Conservation (phyloP, 1,139 yeast genomes). For the Magnusiomyces suaveolens region DNA sequence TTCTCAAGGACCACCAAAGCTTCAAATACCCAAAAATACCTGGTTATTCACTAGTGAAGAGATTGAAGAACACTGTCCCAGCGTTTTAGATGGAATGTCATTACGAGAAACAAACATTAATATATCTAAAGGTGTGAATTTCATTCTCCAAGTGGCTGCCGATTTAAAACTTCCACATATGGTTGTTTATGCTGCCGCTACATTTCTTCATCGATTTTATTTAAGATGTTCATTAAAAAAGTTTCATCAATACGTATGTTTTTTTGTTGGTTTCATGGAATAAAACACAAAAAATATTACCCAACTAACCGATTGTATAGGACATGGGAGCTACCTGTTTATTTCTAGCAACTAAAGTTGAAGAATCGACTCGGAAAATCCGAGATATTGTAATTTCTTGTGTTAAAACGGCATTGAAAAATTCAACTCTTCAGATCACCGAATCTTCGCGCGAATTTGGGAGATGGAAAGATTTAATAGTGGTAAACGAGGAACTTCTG, state of each 20-base stretch:
- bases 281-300: neutral
- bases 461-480: slow-evolving; percentile 42
- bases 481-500: slow-evolving; percentile 38
- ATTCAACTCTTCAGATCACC: slow-evolving; percentile 34
- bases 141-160: slow-evolving; percentile 38
- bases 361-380: slow-evolving; percentile 41
- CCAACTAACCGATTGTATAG: neutral
- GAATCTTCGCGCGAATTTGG: slow-evolving; percentile 42
- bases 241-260: slow-evolving; percentile 32
- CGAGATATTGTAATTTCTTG: slow-evolving; percentile 41
- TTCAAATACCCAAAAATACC: slow-evolving; percentile 9
- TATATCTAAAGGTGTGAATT: slow-evolving; percentile 41
- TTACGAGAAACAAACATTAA: slow-evolving; percentile 35
- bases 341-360: slow-evolving; percentile 45
- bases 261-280: neutral
- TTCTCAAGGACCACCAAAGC: neutral
- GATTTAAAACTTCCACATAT: slow-evolving; percentile 39
- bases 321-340: slow-evolving; percentile 41
- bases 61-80: slow-evolving; percentile 28
- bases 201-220: slow-evolving; percentile 43
- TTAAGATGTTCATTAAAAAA: slow-evolving; percentile 36
- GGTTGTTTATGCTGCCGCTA: slow-evolving; percentile 42
- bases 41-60: slow-evolving; percentile 14
- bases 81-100: slow-evolving; percentile 32
- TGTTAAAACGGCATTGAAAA: slow-evolving; percentile 39